Percentiles rank a stretch among this genome's conserved stretches.
Evolutionary conservation across 768 basidiomycete genomes (phyloP).

Genomic region (Leccinum obscurum): DNA sequence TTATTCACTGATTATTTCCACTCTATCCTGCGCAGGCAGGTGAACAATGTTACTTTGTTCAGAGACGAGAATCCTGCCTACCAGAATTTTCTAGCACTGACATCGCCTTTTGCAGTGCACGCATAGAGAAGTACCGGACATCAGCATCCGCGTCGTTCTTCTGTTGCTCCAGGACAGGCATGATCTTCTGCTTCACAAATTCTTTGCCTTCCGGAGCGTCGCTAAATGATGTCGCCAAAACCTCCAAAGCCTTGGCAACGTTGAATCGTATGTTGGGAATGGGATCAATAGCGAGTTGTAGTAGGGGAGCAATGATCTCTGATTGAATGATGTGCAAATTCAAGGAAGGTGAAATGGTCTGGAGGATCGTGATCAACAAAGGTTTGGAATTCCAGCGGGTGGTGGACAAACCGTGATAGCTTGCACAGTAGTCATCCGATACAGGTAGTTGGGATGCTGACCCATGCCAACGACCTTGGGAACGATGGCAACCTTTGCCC

Average conservation of each 20-base stretch:
- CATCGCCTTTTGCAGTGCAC: conserved; percentile 66
- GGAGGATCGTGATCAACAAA: conserved; percentile 11
- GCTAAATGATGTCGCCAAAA: conserved; percentile 73
- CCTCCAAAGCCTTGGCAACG: conserved; percentile 92
- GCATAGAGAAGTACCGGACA: conserved; percentile 90
- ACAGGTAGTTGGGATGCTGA: conserved; percentile 93
- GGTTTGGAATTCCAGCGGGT: neutral
- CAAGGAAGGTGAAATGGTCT: conserved; percentile 96
- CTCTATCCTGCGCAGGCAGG: conserved; percentile 19
- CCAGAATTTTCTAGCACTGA: conserved; percentile 40
- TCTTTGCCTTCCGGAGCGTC: conserved; percentile 66
- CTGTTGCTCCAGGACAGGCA: conserved; percentile 84
- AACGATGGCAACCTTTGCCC: conserved; percentile 91
- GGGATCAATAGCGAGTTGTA: conserved; percentile 81
- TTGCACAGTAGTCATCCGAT: conserved; percentile 98
- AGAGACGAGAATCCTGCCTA: conserved; percentile 15
- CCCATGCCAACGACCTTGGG: conserved; percentile 98
- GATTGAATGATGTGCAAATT: conserved; percentile 79
- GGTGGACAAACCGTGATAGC: conserved; percentile 81
- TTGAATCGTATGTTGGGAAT: conserved; percentile 99
- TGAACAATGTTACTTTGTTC: conserved; percentile 3
- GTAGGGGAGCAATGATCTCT: conserved; percentile 80
- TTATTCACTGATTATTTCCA: conserved; percentile 23
- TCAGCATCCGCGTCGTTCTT: conserved; percentile 92
- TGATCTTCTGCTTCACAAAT: conserved; percentile 69